Percentiles rank a stretch among this genome's conserved stretches.
These are phyloP conservation scores for Oemleria cerasiformis DNA, from an alignment of 306 rosid genomes.

Conservation along the genomic window DNA sequence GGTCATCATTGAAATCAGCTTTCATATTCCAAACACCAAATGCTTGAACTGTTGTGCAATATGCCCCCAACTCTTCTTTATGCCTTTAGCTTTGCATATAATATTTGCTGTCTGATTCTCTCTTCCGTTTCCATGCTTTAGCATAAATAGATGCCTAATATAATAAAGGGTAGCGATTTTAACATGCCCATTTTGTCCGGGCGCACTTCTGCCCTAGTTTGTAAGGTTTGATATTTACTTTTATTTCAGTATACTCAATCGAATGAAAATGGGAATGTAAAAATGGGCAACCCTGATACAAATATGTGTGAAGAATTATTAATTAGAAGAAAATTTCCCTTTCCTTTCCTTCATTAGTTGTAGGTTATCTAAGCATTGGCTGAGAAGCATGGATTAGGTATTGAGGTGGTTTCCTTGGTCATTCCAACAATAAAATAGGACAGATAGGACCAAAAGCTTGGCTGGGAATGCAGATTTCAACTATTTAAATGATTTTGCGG, in stretches of 20 bases:
- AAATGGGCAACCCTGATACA: no score
- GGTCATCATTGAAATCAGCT: slow-evolving; percentile 2
- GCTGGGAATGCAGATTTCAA: slow-evolving; percentile 19
- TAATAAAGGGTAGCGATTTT: no score
- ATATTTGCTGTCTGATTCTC: not conserved
- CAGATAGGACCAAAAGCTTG: slow-evolving; percentile 17
- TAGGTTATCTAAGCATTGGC: not conserved
- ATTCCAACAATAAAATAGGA: not conserved
- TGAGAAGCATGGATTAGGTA: slow-evolving; percentile 3
- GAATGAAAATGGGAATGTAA: no score
- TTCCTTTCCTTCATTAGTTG: no score
- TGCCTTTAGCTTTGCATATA: not conserved
- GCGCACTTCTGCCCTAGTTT: no score
- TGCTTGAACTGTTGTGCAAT: not conserved
- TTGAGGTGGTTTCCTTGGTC: not conserved
- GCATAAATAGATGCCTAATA: not conserved
- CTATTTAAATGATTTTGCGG: slow-evolving; percentile 16
- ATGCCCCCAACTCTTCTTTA: slow-evolving; percentile 7
- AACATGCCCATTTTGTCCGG: no score
- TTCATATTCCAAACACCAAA: no score
- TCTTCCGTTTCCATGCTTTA: not conserved
- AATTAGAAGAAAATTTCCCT: no score
- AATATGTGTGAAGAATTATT: no score
- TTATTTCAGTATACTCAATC: no score
- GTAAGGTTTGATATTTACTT: no score